Evolutionary conservation across 371 early-diverging fungal genomes (phyloP), one percentile per base, ranked within the genome.

Genomic region (Syncephalastrum contaminatum): DNA sequence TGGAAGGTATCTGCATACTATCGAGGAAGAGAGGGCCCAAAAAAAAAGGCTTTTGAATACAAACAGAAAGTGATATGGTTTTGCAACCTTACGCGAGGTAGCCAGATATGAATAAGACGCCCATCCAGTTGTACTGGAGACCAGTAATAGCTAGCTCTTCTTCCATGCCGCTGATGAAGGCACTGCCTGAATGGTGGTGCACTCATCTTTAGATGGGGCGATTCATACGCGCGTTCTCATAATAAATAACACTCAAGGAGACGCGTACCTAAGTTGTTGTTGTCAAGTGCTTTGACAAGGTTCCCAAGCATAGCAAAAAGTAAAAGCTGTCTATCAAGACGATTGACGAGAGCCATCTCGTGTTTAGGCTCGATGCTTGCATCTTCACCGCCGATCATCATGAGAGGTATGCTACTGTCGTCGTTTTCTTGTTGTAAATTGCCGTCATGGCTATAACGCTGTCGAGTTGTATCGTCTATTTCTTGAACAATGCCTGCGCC

Each of bases 1-100:
- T 86, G 8, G 85, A 82, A 7, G 87, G 87, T 41, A 84, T 62
- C 40, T 86, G 80, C 80, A 79, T 79, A 7, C 77, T 77, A 53
- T 25, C n/a, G n/a, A n/a, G 41, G 2, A 14, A 25, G 43, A 18
- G 5, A 30, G 50, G 21, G 27, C 18, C 27, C 39, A 30, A n/a
- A 48, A 53, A 30, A 43, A 16, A 41, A 13, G 47, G 40, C 21
- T 21, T 5, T 21, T 16, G 36, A 19, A 43, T 13, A 30, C 39
- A 59, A 25, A 50, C 16, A 45, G 15, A 30, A n/a, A 19, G 15
- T 18, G 30, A 21, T 24, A 0, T n/a, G 27, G 0, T n/a, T 12
- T 10, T 8, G 36, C 18, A 43, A 16, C 36, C 56, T 69, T 73
- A 69, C 77, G 55, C 43, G 22, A 77, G 52, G 54, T 77, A 77